phyloP scores from a whole-genome alignment of 1,139 yeast genomes.

The Insectozyma bohioensis region DNA sequence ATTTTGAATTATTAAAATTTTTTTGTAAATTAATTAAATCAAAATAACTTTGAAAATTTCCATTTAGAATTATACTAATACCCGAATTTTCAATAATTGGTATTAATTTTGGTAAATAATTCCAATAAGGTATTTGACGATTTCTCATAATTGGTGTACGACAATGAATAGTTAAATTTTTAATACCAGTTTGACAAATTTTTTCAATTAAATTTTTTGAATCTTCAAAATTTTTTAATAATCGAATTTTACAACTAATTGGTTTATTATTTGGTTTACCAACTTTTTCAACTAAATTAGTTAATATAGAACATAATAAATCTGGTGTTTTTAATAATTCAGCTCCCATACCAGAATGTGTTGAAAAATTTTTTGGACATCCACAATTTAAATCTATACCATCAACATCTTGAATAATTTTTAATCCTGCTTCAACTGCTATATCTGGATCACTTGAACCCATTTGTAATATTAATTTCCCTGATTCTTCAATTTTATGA shows the following conservation, averaged over 20 bases:
- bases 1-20: slow-evolving; percentile 47
- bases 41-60: slow-evolving; percentile 57
- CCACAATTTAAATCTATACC: slow-evolving; percentile 96
- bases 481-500: slow-evolving; percentile 44
- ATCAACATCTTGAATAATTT: slow-evolving; percentile 81
- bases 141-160: slow-evolving; percentile 89
- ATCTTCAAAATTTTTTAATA: slow-evolving; percentile 58
- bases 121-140: slow-evolving; percentile 74
- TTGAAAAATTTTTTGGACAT: slow-evolving; percentile 87
- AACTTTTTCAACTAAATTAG: slow-evolving; percentile 68
- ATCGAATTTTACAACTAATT: slow-evolving; percentile 85
- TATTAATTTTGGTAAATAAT: slow-evolving; percentile 61
- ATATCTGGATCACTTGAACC: slow-evolving; percentile 83
- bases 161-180: slow-evolving; percentile 86
- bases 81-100: slow-evolving; percentile 60
- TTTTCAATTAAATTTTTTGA: slow-evolving; percentile 61
- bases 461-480: slow-evolving; percentile 77
- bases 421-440: slow-evolving; percentile 83
- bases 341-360: slow-evolving; percentile 97
- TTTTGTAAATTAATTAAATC: slow-evolving; percentile 58
- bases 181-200: slow-evolving; percentile 77
- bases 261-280: slow-evolving; percentile 78
- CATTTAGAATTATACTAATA: slow-evolving; percentile 78
- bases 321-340: slow-evolving; percentile 85
- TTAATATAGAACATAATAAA: slow-evolving; percentile 63